phyloP scores from a whole-genome alignment of 1,284 basidiomycete species.

The Rhodotorula glutinis region DNA sequence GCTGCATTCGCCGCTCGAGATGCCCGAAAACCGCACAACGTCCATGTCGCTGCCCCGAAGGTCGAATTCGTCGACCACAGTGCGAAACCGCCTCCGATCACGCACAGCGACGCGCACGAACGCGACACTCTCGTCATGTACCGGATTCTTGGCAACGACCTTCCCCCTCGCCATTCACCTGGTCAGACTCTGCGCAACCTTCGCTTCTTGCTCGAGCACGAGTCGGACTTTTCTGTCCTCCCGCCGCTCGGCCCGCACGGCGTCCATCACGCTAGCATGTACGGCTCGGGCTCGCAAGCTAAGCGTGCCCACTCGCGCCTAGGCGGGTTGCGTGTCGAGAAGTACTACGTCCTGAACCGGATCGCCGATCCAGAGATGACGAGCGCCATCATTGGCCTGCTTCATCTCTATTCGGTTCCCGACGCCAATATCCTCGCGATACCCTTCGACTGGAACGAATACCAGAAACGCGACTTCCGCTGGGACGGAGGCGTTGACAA shows the following conservation, averaged over 20 bases:
- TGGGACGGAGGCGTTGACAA: conserved; percentile 45
- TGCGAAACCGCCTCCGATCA: conserved; percentile 33
- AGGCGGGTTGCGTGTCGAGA: conserved; percentile 43
- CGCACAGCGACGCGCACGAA: conserved; percentile 38
- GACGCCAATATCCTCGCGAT: conserved; percentile 43
- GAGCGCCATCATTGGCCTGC: conserved; percentile 40
- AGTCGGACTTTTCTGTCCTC: conserved; percentile 42
- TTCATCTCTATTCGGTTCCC: conserved; percentile 41
- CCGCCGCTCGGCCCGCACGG: conserved; percentile 35
- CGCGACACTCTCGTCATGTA: conserved; percentile 46
- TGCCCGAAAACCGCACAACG: conserved; percentile 11
- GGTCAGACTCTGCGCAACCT: conserved; percentile 46
- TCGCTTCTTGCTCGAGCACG: conserved; percentile 45
- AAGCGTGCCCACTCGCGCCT: conserved; percentile 24
- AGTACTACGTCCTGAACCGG: conserved; percentile 47
- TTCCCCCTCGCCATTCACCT: conserved; percentile 46
- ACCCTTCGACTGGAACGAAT: conserved; percentile 44
- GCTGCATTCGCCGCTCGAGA: background rate
- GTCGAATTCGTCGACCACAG: conserved; percentile 35
- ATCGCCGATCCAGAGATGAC: conserved; percentile 42
- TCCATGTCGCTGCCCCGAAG: conserved; percentile 20
- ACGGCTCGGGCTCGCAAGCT: conserved; percentile 31
- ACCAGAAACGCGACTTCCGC: conserved; percentile 39
- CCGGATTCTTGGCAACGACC: conserved; percentile 47
- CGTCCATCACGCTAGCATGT: conserved; percentile 33